Conservation (phyloP, 208 protist genomes). For the Trypanosoma conorhini region DNA sequence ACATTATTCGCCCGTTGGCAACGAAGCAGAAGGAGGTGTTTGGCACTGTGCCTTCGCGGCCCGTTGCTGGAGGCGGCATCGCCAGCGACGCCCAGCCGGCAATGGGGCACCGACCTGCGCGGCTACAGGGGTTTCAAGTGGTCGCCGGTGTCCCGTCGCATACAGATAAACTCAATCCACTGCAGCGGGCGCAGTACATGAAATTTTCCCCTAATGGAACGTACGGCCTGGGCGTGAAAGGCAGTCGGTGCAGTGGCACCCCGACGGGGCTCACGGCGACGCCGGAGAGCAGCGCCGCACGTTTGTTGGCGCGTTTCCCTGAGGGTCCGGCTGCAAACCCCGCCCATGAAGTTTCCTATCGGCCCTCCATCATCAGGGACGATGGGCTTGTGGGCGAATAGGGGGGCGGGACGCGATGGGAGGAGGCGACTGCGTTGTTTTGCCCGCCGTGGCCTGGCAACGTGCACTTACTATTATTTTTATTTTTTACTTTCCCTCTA, state of each 20-base stretch:
- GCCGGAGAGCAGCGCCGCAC: neutral
- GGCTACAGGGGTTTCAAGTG: neutral
- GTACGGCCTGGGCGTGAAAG: slow-evolving; percentile 8
- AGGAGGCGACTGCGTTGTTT: neutral
- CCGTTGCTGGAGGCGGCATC: too few relatives aligned
- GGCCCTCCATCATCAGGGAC: slow-evolving; percentile 3
- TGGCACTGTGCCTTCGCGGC: slow-evolving; percentile 3
- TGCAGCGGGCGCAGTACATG: slow-evolving; percentile 18
- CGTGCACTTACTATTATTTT: too few relatives aligned
- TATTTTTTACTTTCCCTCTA: too few relatives aligned
- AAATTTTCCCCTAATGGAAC: slow-evolving; percentile 16
- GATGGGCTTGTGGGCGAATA: neutral
- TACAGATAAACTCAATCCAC: slow-evolving; percentile 10
- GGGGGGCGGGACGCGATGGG: neutral
- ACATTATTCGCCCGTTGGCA: slow-evolving; percentile 3
- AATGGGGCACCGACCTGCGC: neutral
- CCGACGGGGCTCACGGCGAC: neutral
- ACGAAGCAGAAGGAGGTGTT: slow-evolving; percentile 13
- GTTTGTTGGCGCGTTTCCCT: neutral
- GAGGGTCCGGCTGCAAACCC: neutral
- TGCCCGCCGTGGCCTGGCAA: neutral
- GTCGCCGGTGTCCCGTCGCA: neutral
- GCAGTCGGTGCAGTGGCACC: neutral
- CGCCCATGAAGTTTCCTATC: neutral
- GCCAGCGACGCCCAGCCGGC: neutral